Base-by-base conservation (phyloP, 225 moss, liverwort and hornwort genomes). In the Sphagnum tenellum region DNA sequence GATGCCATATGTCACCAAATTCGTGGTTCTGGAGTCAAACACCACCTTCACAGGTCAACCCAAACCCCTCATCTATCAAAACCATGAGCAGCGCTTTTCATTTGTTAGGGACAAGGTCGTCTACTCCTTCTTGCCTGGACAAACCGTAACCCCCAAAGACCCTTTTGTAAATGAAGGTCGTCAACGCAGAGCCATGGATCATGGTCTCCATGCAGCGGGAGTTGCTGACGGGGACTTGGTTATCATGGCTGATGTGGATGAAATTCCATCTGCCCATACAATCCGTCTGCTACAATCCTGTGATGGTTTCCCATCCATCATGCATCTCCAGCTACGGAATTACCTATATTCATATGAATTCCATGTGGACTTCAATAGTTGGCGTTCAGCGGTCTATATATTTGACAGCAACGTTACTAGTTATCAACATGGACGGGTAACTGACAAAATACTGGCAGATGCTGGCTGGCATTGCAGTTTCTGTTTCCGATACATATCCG, bases 381-480 rank as follows among this genome's bases (percentile, higher is more conserved):
- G 89, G 92, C 82, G 89, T 63, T 87, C 88, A 0, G 82, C 72
- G 9, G 78, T 79, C 2, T 82, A 89, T 66, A 55, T 86, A 49
- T 81, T 73, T 44, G 46, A 75, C 52, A 66, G 67, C 4, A 12
- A 13, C 1, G 4, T 9, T 2, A 72, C 86, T 11, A 60, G 59
- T 0, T 92, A 89, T 50, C 5, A 71, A 0, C 92, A 87, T 67
- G 67, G 56, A 13, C 76, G 92, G 46, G 73, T 75, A 63, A 78
- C 79, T 45, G 82, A 93, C 46, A 75, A 64, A 11, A 71, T 93
- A 49, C 14, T 89, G 12, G 89, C 86, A 2, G 89, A 93, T 58
- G 88, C 92, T 44, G 92, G 92, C 49, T 93, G 88, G 92, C 92
- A 93, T 47, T 93, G 83, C 77, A 90, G 89, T 62, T 93, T 88